Base-by-base conservation (phyloP, 2,329 filamentous ascomycete genomes). In the Arthrobotrys pseudoclavata region DNA sequence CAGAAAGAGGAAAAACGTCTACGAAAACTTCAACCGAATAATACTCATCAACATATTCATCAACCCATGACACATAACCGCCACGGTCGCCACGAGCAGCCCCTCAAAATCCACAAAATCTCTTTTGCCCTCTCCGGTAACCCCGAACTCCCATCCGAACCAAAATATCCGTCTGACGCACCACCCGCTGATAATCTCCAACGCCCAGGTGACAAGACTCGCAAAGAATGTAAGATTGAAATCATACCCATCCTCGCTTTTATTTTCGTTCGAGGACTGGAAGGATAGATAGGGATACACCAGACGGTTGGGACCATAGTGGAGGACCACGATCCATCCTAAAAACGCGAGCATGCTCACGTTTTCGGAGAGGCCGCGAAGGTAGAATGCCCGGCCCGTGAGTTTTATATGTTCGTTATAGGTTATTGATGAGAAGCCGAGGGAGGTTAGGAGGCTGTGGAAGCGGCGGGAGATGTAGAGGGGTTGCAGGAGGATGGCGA, bases 41-140 rank as follows among this genome's bases (percentile, higher is more conserved):
- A 91, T 91, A 53, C 88, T 89, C 84, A 91, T 91, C 69, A 91
- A 83, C 90, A 91, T 91, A 82, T 91, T 91, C 84, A 91, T 90
- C 83, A 91, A 82, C 62, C 91, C 90, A 81, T 91, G 90, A 82
- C 91, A 84, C 84, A 89, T 89, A 22, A 91, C 89, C 22, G 88
- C 88, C 20, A 78, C 69, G 47, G 42, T 67, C 3, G 48, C 76
- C 18, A 90, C 90, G 81, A 91, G 83, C 81, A 91, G 83, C 84
- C 91, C 90, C 1, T 90, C 89, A 88, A 89, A 91, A 69, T 89
- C 87, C 5, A 87, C 87, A 80, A 91, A 84, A 83, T 91, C 90
- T 77, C 88, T 84, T 83, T 88, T 89, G 26, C 89, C 90, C 84
- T 91, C 90, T 47, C 88, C 84, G 18, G 89, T 89, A 62, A 91